phyloP scores from a whole-genome alignment of 1,284 basidiomycete genomes.

The Fomes fomentarius region DNA sequence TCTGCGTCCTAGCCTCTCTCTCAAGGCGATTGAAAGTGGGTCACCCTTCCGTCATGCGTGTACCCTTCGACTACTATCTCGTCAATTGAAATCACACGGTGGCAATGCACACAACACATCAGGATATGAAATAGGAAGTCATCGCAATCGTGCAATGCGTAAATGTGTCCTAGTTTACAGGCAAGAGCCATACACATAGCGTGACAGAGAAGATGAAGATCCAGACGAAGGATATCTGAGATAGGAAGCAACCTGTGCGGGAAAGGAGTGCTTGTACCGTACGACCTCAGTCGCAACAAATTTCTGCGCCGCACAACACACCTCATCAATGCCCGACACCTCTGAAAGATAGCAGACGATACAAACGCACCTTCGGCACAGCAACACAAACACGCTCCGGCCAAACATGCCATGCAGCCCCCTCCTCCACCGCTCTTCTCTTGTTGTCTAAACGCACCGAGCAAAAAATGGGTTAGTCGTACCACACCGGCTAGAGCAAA shows the following conservation, averaged over 20 bases:
- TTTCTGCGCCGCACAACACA: slow-evolving; percentile 47
- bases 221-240: slow-evolving; percentile 7
- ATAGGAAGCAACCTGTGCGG: slow-evolving; percentile 2
- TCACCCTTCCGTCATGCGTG: no score
- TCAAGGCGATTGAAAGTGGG: no score
- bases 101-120: background rate
- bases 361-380: slow-evolving; percentile 71
- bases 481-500: background rate
- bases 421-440: slow-evolving; percentile 44
- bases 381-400: slow-evolving; percentile 75
- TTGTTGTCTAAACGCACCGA: slow-evolving; percentile 27
- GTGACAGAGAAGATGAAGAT: slow-evolving; percentile 7
- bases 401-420: slow-evolving; percentile 71
- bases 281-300: slow-evolving; percentile 60
- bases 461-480: background rate
- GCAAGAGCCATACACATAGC: slow-evolving; percentile 14
- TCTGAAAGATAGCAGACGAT: background rate
- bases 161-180: slow-evolving; percentile 21
- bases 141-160: slow-evolving; percentile 4
- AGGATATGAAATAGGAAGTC: background rate
- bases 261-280: slow-evolving; percentile 11
- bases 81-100: no score
- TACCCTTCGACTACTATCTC: no score
- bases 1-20: no score
- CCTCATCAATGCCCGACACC: slow-evolving; percentile 11